Evolutionary conservation across 139 green algal genomes (phyloP), one percentile per base, ranked within the genome.

Genomic region (Chara braunii): DNA sequence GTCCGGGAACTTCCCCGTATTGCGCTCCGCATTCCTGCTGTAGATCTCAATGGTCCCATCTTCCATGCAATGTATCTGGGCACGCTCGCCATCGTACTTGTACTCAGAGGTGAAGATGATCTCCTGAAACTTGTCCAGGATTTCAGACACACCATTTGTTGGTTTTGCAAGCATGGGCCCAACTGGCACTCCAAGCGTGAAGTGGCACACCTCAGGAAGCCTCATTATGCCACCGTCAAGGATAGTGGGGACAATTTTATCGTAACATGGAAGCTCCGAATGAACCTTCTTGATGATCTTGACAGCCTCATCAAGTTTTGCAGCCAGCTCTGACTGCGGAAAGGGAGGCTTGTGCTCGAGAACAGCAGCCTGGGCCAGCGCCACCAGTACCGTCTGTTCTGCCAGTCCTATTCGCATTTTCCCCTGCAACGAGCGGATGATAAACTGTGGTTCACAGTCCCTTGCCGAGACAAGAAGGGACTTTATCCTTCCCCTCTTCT

Each of bases 341-440:
- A 66, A n/a, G 12, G 58, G 58, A 29, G 60, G 60, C 3, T 72
- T 26, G 12, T 63, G 50, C 44, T 92, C 77, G 52, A 95, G 66
- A 29, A 83, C 59, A 36, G 78, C 73, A 12, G 90, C 90, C 45
- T 96, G 89, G n/a, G 85, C 86, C n/a, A 97, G 78, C 2, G 89
- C 84, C 29, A 81, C 67, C 48, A 95, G 78, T 60, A 99, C 85
- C 2, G 84, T 91, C 80, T 97, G 86, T 76, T 96, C 92, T 18
- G 86, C 89, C 28, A 97, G 85, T 0, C 92, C 92, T 48, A 98
- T 97, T 51, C 92, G 86, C 60, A 97, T 84, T 84, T 96, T 97
- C 62, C 88, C 89, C 82, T 97, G 85, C 42, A 67, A 51, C 53
- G 63, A 51, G 5, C 63, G 63, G 75, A 82, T 48, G 26, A 85